Evolutionary conservation across 2,329 filamentous ascomycete genomes (phyloP), one percentile per base, ranked within the genome.

Genomic region (Elsinoe perseae): DNA sequence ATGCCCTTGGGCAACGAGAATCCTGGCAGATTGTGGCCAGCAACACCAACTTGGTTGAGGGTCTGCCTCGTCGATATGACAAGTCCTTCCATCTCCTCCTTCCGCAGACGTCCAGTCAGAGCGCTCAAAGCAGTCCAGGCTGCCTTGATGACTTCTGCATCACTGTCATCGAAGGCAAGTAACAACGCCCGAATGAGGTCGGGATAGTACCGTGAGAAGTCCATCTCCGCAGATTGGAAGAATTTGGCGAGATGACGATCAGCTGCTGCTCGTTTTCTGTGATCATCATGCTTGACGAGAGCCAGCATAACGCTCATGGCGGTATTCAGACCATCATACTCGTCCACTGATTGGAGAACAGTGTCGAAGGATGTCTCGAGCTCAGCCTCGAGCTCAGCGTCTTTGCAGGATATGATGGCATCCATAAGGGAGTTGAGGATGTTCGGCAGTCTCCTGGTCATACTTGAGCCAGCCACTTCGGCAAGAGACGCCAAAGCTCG

Each of bases 61-160:
- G 88, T 85, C 70, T 95, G 87, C 58, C 92, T 80, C 1, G 92
- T 95, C 0, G 92, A 93, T 55, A 83, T 76, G 16, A 95, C 90
- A 44, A 98, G 79, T 0, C 86, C 84, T 68, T 98, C 95, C 93
- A 98, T 97, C 72, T 97, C 92, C 68, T 98, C 95, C 72, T 98
- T 98, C 68, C 85, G 86, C 60, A 98, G 80, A 64, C 84, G 86
- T 69, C 91, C 91, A 44, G 91, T 96, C 64, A 98, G 86, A 57
- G 88, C 87, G 64, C 76, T 89, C 58, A 98, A 80, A 4, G 91
- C 92, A 56, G 83, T 79, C 91, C 91, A 97, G 20, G 92, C 84
- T 43, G 89, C 81, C 75, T 95, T 95, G 65, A 97, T 86, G 3
- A 97, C 92, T 20, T 85, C 83, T 59, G 73, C 72, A 66, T 97